phyloP scores from a whole-genome alignment of 2,329 filamentous ascomycete species.

The Cladosporium austrohemisphaericum region DNA sequence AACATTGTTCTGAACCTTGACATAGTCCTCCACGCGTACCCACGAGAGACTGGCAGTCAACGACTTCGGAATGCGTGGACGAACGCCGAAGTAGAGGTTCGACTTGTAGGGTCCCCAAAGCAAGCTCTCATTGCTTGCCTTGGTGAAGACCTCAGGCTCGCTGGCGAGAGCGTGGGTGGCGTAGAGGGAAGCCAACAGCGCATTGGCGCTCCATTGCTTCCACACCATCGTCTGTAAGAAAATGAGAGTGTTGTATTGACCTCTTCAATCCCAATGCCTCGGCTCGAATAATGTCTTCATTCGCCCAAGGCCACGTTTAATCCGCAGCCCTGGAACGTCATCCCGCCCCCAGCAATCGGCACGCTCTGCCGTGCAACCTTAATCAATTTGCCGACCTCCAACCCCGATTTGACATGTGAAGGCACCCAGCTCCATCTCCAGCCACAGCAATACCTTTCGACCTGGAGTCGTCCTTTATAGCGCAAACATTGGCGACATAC shows the following conservation, averaged over 20 bases:
- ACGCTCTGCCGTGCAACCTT: constrained; percentile 1
- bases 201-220: constrained; percentile 22
- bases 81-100: constrained; percentile 89
- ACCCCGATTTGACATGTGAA: constrained; percentile 10
- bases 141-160: constrained; percentile 31
- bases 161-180: constrained; percentile 21
- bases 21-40: constrained; percentile 77
- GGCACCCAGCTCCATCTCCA: not conserved
- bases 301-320: constrained; percentile 13
- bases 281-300: not conserved
- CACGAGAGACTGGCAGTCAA: constrained; percentile 82
- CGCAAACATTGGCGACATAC: no score
- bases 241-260: not conserved
- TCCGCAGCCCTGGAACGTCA: constrained; percentile 1
- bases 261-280: constrained; percentile 8
- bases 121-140: constrained; percentile 71
- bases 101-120: constrained; percentile 95
- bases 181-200: constrained; percentile 24
- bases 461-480: no score
- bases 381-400: not conserved
- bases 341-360: constrained; percentile 3
- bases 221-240: constrained; percentile 18
- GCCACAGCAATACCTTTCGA: no score
- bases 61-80: constrained; percentile 76
- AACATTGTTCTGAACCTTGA: constrained; percentile 70